phyloP scores from a whole-genome alignment of 768 basidiomycete species.

The Mycena amicta region DNA sequence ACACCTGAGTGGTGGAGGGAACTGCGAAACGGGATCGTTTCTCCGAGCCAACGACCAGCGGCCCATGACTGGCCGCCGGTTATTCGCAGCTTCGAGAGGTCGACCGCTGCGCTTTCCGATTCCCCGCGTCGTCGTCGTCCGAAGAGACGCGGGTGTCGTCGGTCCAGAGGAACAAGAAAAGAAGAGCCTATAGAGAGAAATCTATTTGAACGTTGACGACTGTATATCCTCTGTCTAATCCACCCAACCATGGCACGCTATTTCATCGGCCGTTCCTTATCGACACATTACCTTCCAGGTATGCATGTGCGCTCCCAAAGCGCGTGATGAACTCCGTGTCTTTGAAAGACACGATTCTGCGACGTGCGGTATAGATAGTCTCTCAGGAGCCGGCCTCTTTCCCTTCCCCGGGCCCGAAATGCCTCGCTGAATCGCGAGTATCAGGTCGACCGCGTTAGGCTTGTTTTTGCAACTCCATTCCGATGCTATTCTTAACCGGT shows the following conservation, averaged over 20 bases:
- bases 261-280: neutral
- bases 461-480: too few species aligned
- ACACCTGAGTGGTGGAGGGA: conserved; percentile 16
- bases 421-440: too few species aligned
- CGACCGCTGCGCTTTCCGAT: neutral
- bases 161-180: neutral
- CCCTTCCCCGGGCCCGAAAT: too few species aligned
- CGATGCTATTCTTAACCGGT: too few species aligned
- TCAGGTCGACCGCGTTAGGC: too few species aligned
- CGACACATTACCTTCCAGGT: neutral
- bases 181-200: neutral
- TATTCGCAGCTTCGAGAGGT: conserved; percentile 7
- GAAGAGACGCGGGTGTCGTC: neutral
- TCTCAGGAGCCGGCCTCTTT: too few species aligned
- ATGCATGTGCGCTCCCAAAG: neutral
- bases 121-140: too few species aligned
- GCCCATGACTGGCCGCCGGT: conserved; percentile 4
- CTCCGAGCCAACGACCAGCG: neutral
- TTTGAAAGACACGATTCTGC: too few species aligned
- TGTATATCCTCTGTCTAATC: neutral
- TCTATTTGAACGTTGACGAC: neutral
- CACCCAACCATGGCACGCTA: neutral
- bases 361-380: too few species aligned
- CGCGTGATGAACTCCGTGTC: too few species aligned
- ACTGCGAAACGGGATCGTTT: neutral